These are phyloP conservation scores for Nigrospora osmanthi DNA, from an alignment of 2,329 filamentous ascomycete species.

Conservation along the genomic window DNA sequence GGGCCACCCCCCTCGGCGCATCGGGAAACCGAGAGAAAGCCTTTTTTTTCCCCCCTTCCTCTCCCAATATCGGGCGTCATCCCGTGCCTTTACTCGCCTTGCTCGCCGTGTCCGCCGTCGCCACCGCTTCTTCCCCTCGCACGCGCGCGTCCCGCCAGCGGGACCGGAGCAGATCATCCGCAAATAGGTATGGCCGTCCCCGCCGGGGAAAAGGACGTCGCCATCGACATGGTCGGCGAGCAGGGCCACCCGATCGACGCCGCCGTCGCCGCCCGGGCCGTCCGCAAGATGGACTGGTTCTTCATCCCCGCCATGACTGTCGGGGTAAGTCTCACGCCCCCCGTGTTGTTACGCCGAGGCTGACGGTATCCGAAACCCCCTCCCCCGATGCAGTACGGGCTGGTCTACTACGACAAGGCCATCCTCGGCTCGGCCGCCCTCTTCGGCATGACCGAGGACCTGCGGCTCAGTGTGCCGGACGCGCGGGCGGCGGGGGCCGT, in stretches of 20 bases:
- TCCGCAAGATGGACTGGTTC: slow-evolving; percentile 60
- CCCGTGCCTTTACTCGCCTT: no score
- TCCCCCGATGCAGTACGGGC: slow-evolving; percentile 43
- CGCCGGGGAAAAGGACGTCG: slow-evolving; percentile 40
- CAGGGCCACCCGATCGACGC: slow-evolving; percentile 46
- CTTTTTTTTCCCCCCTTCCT: no score
- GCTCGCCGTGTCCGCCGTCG: no score
- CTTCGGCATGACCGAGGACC: slow-evolving; percentile 68
- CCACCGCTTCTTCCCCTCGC: no score
- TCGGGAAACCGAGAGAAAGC: no score
- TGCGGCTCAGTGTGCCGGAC: slow-evolving; percentile 48
- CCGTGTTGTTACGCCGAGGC: neutral
- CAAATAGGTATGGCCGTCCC: no score
- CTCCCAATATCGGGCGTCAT: no score
- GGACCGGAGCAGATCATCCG: no score
- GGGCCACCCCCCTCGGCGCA: no score
- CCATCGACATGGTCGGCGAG: slow-evolving; percentile 52
- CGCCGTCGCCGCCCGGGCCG: slow-evolving; percentile 42
- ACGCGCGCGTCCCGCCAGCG: no score
- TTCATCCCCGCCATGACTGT: slow-evolving; percentile 61
- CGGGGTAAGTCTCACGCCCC: slow-evolving; percentile 21
- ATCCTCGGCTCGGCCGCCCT: slow-evolving; percentile 66
- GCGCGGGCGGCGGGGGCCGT: slow-evolving; percentile 41
- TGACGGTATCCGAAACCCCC: neutral
- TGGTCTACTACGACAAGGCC: slow-evolving; percentile 68